A percentile compares a stretch with the other conserved stretches of the same genome.
These are phyloP conservation scores for Leccinum subfulvum DNA, from an alignment of 1,284 basidiomycete genomes.

Conservation along the genomic window DNA sequence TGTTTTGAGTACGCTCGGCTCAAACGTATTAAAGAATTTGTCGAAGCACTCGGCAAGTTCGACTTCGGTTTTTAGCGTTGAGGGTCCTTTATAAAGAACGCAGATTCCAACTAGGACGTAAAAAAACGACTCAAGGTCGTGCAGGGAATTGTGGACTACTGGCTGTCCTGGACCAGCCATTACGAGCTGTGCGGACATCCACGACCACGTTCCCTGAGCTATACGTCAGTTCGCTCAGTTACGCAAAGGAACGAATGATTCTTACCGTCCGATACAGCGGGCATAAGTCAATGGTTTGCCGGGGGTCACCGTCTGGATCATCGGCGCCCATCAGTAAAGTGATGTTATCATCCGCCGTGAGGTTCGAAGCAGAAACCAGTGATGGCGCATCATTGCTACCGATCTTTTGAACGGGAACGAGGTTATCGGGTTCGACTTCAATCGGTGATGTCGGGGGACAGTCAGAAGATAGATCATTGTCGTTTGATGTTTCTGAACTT, in stretches of 20 bases:
- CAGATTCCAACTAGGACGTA: neutral
- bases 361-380: neutral
- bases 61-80: neutral
- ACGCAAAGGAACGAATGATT: neutral
- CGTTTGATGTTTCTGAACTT: neutral
- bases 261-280: constrained; percentile 6
- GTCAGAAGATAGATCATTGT: neutral
- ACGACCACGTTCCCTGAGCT: neutral
- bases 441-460: neutral
- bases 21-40: neutral
- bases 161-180: neutral
- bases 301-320: neutral
- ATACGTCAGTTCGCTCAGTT: neutral
- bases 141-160: neutral
- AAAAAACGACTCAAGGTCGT: neutral
- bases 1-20: neutral
- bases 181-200: neutral
- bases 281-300: constrained; percentile 4
- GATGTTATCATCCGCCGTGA: constrained; percentile 4
- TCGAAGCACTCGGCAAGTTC: neutral
- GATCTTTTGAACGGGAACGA: neutral
- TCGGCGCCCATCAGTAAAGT: constrained; percentile 5
- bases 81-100: neutral
- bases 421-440: neutral
- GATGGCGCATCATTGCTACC: neutral